Conservation (phyloP, 148 eudicot species). For the Amaranthus palmeri region DNA sequence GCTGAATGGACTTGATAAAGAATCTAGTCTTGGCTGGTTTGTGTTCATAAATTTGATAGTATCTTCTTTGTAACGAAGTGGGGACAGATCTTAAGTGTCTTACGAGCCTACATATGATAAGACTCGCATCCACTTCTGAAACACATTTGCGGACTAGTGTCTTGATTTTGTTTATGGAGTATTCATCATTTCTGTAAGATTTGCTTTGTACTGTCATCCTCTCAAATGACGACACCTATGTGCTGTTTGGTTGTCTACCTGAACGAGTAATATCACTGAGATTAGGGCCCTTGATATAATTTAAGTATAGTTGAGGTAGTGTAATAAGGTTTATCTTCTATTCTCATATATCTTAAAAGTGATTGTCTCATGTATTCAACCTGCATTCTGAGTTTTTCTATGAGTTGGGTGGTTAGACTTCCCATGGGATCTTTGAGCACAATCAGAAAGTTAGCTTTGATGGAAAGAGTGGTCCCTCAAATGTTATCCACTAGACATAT, state of each 20-base stretch:
- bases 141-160: background rate
- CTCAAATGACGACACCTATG: background rate
- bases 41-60: background rate
- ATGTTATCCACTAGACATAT: background rate
- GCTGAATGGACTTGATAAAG: background rate
- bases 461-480: background rate
- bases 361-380: background rate
- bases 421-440: slow-evolving; percentile 2
- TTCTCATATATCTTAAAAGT: background rate
- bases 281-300: background rate
- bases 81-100: background rate
- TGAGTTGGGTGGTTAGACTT: background rate
- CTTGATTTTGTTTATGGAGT: background rate
- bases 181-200: background rate
- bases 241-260: background rate
- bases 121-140: background rate
- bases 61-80: background rate
- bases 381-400: background rate
- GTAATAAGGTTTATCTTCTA: background rate
- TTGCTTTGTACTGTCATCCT: background rate
- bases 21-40: background rate
- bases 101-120: background rate
- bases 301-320: background rate
- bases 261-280: background rate
- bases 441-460: background rate